These are phyloP conservation scores for Umbelopsis sp. DNA, from an alignment of 192 early-diverging fungal genomes.

Conservation along the genomic window DNA sequence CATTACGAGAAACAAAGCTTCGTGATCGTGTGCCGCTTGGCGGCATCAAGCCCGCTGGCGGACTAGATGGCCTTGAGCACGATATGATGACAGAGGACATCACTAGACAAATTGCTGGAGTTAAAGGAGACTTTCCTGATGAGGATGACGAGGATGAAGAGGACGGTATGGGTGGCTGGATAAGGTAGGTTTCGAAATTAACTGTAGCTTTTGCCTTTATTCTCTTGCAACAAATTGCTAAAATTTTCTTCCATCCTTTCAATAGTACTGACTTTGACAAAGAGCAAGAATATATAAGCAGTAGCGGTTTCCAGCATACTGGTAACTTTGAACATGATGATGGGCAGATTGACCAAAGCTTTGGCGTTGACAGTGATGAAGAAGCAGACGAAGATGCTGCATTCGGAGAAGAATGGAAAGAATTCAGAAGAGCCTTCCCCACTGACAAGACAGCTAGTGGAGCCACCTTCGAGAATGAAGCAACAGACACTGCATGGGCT, in stretches of 20 bases:
- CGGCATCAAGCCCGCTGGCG: constrained; percentile 53
- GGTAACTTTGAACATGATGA: constrained; percentile 1
- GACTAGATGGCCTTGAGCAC: constrained; percentile 17
- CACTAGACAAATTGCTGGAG: constrained; percentile 16
- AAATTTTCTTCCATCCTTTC: background rate
- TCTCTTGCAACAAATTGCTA: background rate
- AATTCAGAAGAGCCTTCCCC: constrained; percentile 7
- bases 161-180: constrained; percentile 31
- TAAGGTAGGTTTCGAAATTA: constrained; percentile 17
- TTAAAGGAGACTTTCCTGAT: background rate
- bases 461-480: constrained; percentile 17
- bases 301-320: background rate
- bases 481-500: constrained; percentile 5
- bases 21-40: constrained; percentile 46
- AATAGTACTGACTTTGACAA: constrained; percentile 9
- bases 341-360: background rate
- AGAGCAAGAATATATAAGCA: constrained; percentile 18
- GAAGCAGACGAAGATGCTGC: constrained; percentile 9
- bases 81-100: constrained; percentile 26
- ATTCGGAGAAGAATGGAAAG: constrained; percentile 6
- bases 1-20: constrained; percentile 21
- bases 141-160: constrained; percentile 25
- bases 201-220: background rate
- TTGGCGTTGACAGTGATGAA: constrained; percentile 13
- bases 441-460: background rate